phyloP scores from a whole-genome alignment of 75 land plant species.

The Cryptomeria japonica region DNA sequence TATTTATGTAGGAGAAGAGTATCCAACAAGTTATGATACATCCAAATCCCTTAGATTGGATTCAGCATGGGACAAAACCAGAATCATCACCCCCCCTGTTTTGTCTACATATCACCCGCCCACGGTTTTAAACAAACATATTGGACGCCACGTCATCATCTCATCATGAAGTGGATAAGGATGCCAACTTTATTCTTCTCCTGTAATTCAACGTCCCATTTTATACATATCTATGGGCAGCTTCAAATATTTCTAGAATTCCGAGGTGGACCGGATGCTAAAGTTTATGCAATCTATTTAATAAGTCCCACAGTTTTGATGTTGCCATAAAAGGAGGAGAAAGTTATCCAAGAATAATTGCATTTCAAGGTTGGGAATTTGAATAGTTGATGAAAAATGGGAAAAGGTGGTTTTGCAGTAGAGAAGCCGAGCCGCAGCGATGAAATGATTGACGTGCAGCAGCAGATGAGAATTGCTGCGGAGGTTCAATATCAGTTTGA shows the following conservation, averaged over 20 bases:
- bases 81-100: too few relatives aligned
- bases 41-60: too few relatives aligned
- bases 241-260: too few relatives aligned
- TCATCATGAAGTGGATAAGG: neutral
- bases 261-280: neutral
- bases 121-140: neutral
- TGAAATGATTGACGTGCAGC: conserved; percentile 29
- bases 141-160: neutral
- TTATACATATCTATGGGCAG: neutral
- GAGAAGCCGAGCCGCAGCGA: conserved; percentile 51
- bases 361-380: neutral
- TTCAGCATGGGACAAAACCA: too few relatives aligned
- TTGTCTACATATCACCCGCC: too few relatives aligned
- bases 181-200: neutral
- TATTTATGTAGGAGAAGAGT: too few relatives aligned
- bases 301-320: neutral
- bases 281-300: neutral
- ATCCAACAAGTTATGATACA: too few relatives aligned
- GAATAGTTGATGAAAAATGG: neutral
- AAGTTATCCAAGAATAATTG: neutral
- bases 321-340: neutral
- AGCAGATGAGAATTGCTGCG: conserved; percentile 24
- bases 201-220: neutral
- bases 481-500: conserved; percentile 34
- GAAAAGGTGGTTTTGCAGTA: conserved; percentile 9